A percentile compares a stretch with the other conserved stretches of the same genome.
These are phyloP conservation scores for Verbena officinalis DNA, from an alignment of 257 asterid genomes.

Conservation along the genomic window DNA sequence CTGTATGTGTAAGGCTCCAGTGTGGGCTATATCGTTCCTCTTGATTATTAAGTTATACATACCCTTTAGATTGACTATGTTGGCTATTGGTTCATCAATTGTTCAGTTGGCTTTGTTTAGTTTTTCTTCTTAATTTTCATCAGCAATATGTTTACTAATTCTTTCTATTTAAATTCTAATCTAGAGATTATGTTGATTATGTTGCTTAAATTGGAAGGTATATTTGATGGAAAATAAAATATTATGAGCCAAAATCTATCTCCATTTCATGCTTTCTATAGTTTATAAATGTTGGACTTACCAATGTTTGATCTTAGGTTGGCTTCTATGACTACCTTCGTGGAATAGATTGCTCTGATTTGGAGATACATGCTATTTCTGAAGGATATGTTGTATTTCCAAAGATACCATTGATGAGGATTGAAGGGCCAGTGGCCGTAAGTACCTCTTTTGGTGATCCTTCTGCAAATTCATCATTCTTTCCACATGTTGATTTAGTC, in stretches of 20 bases:
- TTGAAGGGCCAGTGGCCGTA: conserved; percentile 97
- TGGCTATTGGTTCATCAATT: background rate
- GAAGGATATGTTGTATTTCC: conserved; percentile 98
- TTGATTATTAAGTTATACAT: background rate
- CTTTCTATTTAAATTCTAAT: no score
- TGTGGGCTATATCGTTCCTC: background rate
- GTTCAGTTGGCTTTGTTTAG: background rate
- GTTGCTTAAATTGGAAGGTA: background rate
- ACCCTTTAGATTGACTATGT: background rate
- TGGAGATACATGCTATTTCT: conserved; percentile 90
- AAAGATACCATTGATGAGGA: conserved; percentile 91
- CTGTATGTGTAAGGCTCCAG: conserved; percentile 5
- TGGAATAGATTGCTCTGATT: conserved; percentile 76
- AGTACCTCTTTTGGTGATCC: conserved; percentile 42
- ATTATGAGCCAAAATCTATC: conserved; percentile 9
- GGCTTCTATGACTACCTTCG: conserved; percentile 88
- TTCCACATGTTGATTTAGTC: conserved; percentile 12
- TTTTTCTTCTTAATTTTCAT: background rate
- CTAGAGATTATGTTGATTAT: no score
- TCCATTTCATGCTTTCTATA: conserved; percentile 6
- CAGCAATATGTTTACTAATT: no score
- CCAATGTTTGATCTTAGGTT: conserved; percentile 48
- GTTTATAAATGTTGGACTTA: conserved; percentile 29
- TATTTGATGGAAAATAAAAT: background rate
- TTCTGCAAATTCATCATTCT: conserved; percentile 18